Evolutionary conservation across 148 eudicot species (phyloP), one percentile per base, ranked within the genome.

Genomic region (Tetragonia tetragonoides): DNA sequence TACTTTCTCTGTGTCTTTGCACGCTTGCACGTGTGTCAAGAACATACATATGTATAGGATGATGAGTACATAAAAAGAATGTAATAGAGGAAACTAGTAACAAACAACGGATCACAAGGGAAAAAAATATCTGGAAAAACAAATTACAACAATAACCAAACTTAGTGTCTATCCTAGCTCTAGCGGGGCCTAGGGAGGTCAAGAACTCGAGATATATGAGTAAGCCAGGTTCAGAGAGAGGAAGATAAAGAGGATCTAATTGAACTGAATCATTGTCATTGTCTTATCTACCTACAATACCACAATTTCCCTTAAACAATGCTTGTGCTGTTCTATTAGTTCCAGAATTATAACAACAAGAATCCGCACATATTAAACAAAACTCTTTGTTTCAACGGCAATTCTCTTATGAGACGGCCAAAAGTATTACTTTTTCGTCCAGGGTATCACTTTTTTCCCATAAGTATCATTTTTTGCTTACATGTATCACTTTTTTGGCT

Each of bases 81-180:
- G 53, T 41, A 37, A 70, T 64, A 59, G 66, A 60, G 57, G 15
- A 17, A 54, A 14, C 18, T 24, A 66, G 61, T 63, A 60, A 69
- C 34, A 49, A 80, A 68, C 61, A 67, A 59, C 24, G 23, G 56
- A 42, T n/a, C 62, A 68, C 66, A 59, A 17, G 44, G 44, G 24
- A 73, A 21, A 67, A 20, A 21, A 41, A 80, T 17, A 74, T 80
- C 11, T 42, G 69, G 1, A 40, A 57, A 77, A 59, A 34, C 16
- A 65, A 65, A 15, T 14, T 59, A 49, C 34, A 54, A 54, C 59
- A 28, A 28, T 28, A 54, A 3, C 15, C 59, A 54, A 15, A 10
- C 16, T 6, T 12, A 3, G 15, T 12, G 4, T 17, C 59, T 54
- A 28, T 28, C 34, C 34, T 28, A 28, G 1, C 53, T 49, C 53